Percentiles rank a stretch among this genome's conserved stretches.
These are phyloP conservation scores for Baorangia bicolor DNA, from an alignment of 768 basidiomycete genomes.

Conservation along the genomic window DNA sequence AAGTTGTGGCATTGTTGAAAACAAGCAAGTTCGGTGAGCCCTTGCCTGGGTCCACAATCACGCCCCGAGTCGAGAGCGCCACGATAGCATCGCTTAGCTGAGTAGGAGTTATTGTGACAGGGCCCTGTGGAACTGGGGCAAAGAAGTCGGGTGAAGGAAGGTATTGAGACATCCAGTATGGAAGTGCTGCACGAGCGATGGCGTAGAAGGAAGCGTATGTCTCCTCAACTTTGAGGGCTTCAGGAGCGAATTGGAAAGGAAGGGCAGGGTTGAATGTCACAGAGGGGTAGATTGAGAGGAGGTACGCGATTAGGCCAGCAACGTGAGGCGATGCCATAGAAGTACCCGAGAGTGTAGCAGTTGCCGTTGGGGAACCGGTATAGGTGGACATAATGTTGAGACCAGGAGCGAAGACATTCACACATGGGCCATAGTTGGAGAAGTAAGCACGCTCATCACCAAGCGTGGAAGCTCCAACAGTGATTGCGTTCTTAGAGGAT, in stretches of 20 bases:
- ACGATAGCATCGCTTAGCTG: conserved; percentile 79
- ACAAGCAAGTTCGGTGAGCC: conserved; percentile 70
- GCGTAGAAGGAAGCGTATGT: conserved; percentile 50
- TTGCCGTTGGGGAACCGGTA: conserved; percentile 59
- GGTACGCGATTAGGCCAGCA: conserved; percentile 88
- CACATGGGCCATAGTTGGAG: conserved; percentile 89
- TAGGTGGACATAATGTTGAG: conserved; percentile 90
- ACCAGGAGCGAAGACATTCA: conserved; percentile 91
- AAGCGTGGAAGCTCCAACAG: conserved; percentile 89
- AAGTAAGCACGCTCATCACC: conserved; percentile 84
- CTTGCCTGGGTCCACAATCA: conserved; percentile 46
- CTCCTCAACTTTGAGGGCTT: conserved; percentile 35
- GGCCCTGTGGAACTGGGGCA: conserved; percentile 41
- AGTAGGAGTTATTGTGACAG: conserved; percentile 53
- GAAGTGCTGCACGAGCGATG: conserved; percentile 53
- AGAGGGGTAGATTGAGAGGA: conserved; percentile 84
- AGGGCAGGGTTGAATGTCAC: conserved; percentile 55
- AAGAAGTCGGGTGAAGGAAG: conserved; percentile 54
- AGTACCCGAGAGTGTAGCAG: conserved; percentile 81
- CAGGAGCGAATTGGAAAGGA: conserved; percentile 36
- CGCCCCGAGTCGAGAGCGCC: conserved; percentile 50
- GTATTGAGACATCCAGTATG: conserved; percentile 55
- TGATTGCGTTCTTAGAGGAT: conserved; percentile 82
- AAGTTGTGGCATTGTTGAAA: conserved; percentile 73
- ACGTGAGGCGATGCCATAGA: conserved; percentile 96